These are phyloP conservation scores for Aspergillus aculeatinus DNA, from an alignment of 2,329 filamentous ascomycete genomes.

Conservation along the genomic window DNA sequence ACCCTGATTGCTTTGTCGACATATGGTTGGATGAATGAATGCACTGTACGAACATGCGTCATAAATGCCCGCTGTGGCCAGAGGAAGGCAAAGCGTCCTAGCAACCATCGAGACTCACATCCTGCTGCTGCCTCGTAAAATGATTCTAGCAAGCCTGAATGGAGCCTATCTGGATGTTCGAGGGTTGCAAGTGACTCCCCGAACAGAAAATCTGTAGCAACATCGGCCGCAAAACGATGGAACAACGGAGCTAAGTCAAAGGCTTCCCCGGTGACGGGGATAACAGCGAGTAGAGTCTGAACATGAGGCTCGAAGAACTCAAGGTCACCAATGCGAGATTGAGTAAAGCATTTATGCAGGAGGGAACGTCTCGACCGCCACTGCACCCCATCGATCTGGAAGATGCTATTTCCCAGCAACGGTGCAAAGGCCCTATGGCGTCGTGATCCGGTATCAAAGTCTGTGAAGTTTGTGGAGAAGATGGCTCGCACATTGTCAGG, in stretches of 20 bases:
- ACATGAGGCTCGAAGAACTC: neutral
- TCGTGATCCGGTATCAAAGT: conserved; percentile 1
- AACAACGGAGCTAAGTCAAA: neutral
- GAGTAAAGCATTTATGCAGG: neutral
- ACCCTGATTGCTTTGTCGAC: neutral
- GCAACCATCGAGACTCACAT: neutral
- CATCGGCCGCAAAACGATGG: neutral
- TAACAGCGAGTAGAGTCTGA: neutral
- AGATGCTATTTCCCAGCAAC: neutral
- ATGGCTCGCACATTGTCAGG: conserved; percentile 1
- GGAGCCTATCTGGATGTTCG: neutral
- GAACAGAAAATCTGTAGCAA: neutral
- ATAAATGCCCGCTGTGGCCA: neutral
- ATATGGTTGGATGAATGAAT: neutral
- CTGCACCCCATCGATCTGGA: neutral
- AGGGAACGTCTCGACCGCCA: neutral
- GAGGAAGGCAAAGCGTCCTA: neutral
- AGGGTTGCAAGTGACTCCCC: neutral
- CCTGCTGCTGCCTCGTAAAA: neutral
- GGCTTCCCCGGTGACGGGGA: neutral
- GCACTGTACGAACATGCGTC: neutral
- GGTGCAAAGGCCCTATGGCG: neutral
- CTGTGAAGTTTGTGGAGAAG: conserved; percentile 1
- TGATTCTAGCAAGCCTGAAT: neutral
- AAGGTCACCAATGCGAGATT: neutral